Evolutionary conservation across 257 asterid species (phyloP), one percentile per base, ranked within the genome.

Genomic region (Mitragyna speciosa): DNA sequence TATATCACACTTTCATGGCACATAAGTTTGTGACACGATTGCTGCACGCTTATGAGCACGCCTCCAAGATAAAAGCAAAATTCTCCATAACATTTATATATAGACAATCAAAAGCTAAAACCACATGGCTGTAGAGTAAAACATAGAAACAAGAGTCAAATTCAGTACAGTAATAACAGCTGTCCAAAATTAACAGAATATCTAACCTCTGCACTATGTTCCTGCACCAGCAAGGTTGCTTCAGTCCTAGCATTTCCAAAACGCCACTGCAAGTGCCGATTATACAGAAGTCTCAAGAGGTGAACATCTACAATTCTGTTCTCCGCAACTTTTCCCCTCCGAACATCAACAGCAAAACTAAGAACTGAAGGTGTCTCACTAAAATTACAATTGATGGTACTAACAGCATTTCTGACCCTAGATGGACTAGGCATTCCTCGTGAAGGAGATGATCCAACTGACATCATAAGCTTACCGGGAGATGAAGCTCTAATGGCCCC

Each of bases 291-390:
- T 82, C 97, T 91, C 89, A 96, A 82, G 47, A 89, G 70, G 79
- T 91, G 98, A 68, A 97, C 99, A 80, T 94, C 98, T 11, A 92
- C 84, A 63, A 92, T 94, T 83, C 87, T 83, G 82, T 88, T 90
- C 87, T 91, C 98, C 83, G 97, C 99, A 26, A 92, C 96, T 88
- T 92, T 95, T 59, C 96, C 97, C 87, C 98, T 91, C 88, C 96
- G 85, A 76, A 94, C 89, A 85, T 94, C 98, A 73, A 92, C 98
- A 71, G 97, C 94, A 87, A 85, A 96, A 85, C 98, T 92, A 87
- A 92, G 98, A 59, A 95, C 98, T 2, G 98, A 93, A 64, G 99
- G 97, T 16, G 97, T 86, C 84, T 92, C 99, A 63, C 76, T 76
- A 78, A 87, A 87, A 82, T 84, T 90, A 89, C 83, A 90, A 85